Evolutionary conservation across 164 flowering plant species (phyloP), one percentile per base, ranked within the genome.

Genomic region (Piper longum): DNA sequence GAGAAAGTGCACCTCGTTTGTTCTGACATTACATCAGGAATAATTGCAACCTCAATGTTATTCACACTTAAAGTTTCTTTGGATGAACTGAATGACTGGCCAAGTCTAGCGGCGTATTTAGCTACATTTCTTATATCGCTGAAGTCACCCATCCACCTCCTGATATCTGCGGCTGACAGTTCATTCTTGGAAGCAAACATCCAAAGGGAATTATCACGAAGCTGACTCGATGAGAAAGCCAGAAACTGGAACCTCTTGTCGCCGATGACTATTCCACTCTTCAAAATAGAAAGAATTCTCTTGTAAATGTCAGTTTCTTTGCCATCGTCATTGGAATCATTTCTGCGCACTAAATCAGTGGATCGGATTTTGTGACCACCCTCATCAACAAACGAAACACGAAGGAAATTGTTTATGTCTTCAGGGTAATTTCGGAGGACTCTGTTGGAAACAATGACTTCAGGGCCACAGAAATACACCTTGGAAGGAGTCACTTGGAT

Each of bases 1-100:
- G 98, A 92, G 69, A 92, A 92, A 26, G 69, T 63, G 67, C 86
- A 89, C 42, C 43, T 69, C 16, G 78, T 62, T 41, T 84, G 86
- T 8, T 14, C 62, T 67, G 85, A 82, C 57, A 78, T 75, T 41
- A 86, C 56, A 68, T 92, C 98, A 64, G 79, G 82, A 71, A 92
- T 80, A 0, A 7, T 60, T 64, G 76, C 83, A 63, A 81, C 62
- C 68, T 89, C 97, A 65, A 78, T 16, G 36, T 41, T 43, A 12
- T 0, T 5, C 61, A 92, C 95, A 52, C 52, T 78, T 43, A 89
- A 61, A n/a, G 91, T 82, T 78, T 92, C 95, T 4, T 62, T 81
- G 3, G 98, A 92, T 0, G 98, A 89, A 62, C 96, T 62, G 36
- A 92, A 82, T 4, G 96, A 87, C 66, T 92, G 98, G 51, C 98